Conservation (phyloP, 257 asterid species). For the Paraleonurus japonicus region DNA sequence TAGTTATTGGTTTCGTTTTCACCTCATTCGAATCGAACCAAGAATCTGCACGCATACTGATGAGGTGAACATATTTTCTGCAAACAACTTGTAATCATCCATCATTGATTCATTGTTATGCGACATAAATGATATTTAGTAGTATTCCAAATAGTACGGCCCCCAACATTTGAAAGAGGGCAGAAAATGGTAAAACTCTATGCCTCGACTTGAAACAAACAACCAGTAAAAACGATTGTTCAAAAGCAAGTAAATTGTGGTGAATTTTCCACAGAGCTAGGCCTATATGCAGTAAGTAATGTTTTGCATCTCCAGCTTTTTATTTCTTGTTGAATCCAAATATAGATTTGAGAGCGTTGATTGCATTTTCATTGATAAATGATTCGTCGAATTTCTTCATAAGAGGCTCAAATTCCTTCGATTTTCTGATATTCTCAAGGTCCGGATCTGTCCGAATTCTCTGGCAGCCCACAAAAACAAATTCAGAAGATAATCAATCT, state of each 20-base stretch:
- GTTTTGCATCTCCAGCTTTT: not conserved
- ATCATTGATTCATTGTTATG: conserved; percentile 13
- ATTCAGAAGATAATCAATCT: not conserved
- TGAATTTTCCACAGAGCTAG: conserved; percentile 16
- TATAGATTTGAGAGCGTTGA: conserved; percentile 84
- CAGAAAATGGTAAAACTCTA: not conserved
- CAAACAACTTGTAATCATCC: not conserved
- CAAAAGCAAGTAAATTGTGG: conserved; percentile 5
- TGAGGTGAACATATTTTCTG: not conserved
- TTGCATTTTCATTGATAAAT: conserved; percentile 85
- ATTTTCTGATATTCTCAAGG: conserved; percentile 64
- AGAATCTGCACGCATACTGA: conserved; percentile 16
- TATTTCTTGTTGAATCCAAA: conserved; percentile 82
- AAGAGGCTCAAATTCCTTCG: conserved; percentile 65
- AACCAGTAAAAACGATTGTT: not conserved
- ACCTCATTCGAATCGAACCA: not conserved
- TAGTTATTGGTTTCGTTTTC: conserved; percentile 1
- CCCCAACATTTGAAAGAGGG: not conserved
- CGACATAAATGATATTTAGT: not conserved
- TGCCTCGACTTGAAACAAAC: not conserved
- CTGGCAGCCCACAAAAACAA: conserved; percentile 29
- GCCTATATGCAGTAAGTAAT: conserved; percentile 17
- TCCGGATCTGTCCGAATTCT: conserved; percentile 89
- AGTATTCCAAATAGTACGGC: not conserved
- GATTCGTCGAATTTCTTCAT: conserved; percentile 83